Evolutionary conservation across 345 rosid species (phyloP).

Genomic region (Erucastrum elatum): DNA sequence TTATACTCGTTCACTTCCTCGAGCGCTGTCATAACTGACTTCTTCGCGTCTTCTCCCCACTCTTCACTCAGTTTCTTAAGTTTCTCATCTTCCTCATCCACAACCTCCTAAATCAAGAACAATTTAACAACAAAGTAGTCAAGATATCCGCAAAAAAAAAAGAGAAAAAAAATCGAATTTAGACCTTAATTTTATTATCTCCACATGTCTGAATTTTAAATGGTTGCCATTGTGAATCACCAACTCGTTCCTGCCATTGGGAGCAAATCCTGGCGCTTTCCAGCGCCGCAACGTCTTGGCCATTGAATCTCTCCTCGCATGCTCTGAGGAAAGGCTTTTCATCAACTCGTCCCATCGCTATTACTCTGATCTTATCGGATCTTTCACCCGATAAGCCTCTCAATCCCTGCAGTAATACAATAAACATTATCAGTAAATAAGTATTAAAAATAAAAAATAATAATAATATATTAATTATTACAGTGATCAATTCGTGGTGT

Average conservation of each 20-base stretch:
- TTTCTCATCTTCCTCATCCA: neutral
- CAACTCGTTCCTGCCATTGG: neutral
- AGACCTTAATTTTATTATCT: neutral
- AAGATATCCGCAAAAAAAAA: neutral
- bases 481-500: neutral
- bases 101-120: neutral
- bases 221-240: neutral
- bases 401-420: too few species aligned
- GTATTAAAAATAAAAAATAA: too few species aligned
- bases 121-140: neutral
- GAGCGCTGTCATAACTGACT: neutral
- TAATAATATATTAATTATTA: too few species aligned
- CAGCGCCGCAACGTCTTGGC: neutral
- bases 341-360: neutral
- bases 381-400: neutral
- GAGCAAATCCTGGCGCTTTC: neutral
- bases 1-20: neutral
- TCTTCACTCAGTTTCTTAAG: neutral
- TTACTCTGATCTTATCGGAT: neutral
- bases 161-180: too few species aligned
- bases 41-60: neutral
- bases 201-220: neutral
- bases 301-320: neutral
- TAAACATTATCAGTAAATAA: too few species aligned
- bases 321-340: neutral